Base-by-base conservation (phyloP, 306 rosid genomes). In the Lotus japonicus region DNA sequence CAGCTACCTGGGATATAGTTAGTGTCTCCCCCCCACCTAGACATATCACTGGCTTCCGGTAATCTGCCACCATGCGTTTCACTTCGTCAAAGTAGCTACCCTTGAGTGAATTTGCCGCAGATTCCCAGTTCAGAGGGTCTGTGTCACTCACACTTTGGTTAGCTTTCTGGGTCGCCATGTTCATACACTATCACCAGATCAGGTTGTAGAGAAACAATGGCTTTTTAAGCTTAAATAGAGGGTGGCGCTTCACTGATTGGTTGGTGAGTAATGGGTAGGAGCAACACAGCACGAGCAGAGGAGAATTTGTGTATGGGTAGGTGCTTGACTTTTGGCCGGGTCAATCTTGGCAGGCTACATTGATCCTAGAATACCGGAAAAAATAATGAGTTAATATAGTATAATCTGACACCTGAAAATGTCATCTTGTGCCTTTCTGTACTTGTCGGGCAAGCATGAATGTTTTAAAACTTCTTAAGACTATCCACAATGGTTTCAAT, bases 51-150 rank as follows among this genome's bases (percentile, higher is more conserved):
- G 73, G 13, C 38, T 68, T 66, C 35, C 71, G 9, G 79, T 66
- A 81, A n/a, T 81, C 79, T 0, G 36, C 76, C 58, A 57, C 69
- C 84, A 76, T 81, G 9, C 65, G 43, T 49, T 73, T 76, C 0
- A 81, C 84, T 67, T 81, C 81, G 0, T 72, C 81, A 6, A 76
- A 39, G 73, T 81, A 79, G 65, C 81, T 81, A 9, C 81, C 76
- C 5, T 54, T 81, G 8, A 81, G 69, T 15, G 79, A 81, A 11
- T 81, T 66, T 1, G 79, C 84, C 9, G 84, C 81, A 46, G 38
- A 14, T n/a, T 54, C 58, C 84, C 84, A 81, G 4, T 43, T 45
- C 11, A 80, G 44, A 7, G 80, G 77, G 56, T 80, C 75, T 19
- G 64, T 13, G 26, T 28, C 66, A 26, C 10, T 15, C 77, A 74